These are phyloP conservation scores for Lodderomyces pseudojiufengensis DNA, from an alignment of 1,139 yeast genomes.

Conservation along the genomic window DNA sequence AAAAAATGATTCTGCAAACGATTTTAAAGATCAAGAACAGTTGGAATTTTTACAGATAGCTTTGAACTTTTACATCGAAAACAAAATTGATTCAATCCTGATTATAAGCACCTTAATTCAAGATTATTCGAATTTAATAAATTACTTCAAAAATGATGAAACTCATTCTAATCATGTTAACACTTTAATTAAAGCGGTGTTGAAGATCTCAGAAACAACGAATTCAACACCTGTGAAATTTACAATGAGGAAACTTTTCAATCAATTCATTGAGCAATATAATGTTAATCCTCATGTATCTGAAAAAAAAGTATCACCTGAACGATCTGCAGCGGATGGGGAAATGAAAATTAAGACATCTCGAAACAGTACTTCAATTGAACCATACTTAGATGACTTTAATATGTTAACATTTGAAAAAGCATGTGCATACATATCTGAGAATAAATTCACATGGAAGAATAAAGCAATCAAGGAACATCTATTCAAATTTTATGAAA, in stretches of 20 bases:
- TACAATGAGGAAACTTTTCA: neutral
- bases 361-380: constrained; percentile 11
- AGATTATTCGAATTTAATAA: neutral
- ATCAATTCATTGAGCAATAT: neutral
- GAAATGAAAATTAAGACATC: no score
- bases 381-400: constrained; percentile 15
- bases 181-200: neutral
- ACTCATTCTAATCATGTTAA: no score
- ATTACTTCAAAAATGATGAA: no score
- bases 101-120: no score
- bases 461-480: constrained; percentile 4
- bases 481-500: constrained; percentile 9
- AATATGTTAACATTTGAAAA: constrained; percentile 19
- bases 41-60: neutral
- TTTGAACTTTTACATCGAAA: neutral
- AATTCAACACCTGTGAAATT: no score
- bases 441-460: constrained; percentile 11
- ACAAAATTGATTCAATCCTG: no score
- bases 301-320: no score
- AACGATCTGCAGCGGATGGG: no score
- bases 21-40: no score
- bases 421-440: constrained; percentile 22
- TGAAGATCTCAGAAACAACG: no score
- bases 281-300: neutral
- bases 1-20: neutral